Conservation (phyloP, 306 rosid genomes). For the Pterocarpus macrocarpus region DNA sequence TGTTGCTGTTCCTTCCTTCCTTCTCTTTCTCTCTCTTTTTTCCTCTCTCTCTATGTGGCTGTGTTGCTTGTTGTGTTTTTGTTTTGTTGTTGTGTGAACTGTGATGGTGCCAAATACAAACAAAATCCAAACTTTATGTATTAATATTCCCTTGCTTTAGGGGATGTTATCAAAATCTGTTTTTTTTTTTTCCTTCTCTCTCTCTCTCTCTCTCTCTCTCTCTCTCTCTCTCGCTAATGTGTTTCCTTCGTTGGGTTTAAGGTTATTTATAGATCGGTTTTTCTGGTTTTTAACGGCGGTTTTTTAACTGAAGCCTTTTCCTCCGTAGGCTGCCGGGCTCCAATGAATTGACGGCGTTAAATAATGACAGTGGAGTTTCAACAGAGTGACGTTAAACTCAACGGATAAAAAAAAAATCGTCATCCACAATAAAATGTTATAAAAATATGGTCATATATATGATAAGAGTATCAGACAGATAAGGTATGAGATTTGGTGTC, state of each 20-base stretch:
- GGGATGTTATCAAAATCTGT: slow-evolving; percentile 34
- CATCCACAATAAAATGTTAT: background rate
- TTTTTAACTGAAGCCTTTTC: background rate
- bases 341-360: slow-evolving; percentile 46
- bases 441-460: background rate
- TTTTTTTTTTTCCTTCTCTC: slow-evolving; percentile 10
- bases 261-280: slow-evolving; percentile 58
- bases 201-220: background rate
- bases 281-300: slow-evolving; percentile 53
- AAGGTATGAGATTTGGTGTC: slow-evolving; percentile 34
- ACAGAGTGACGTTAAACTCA: slow-evolving; percentile 36
- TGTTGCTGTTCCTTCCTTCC: background rate
- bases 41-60: slow-evolving; percentile 16
- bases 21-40: slow-evolving; percentile 8
- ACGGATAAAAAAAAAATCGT: background rate
- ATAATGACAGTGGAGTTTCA: slow-evolving; percentile 24
- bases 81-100: slow-evolving; percentile 24
- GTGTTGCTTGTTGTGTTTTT: slow-evolving; percentile 45
- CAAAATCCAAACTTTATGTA: slow-evolving; percentile 49
- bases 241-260: slow-evolving; percentile 47
- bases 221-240: background rate
- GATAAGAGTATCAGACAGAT: slow-evolving; percentile 24
- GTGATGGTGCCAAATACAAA: slow-evolving; percentile 49
- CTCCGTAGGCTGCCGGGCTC: slow-evolving; percentile 6
- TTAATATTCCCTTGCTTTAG: slow-evolving; percentile 52